Conservation (phyloP, 2,329 filamentous ascomycete species). For the Sporothrix inflata region DNA sequence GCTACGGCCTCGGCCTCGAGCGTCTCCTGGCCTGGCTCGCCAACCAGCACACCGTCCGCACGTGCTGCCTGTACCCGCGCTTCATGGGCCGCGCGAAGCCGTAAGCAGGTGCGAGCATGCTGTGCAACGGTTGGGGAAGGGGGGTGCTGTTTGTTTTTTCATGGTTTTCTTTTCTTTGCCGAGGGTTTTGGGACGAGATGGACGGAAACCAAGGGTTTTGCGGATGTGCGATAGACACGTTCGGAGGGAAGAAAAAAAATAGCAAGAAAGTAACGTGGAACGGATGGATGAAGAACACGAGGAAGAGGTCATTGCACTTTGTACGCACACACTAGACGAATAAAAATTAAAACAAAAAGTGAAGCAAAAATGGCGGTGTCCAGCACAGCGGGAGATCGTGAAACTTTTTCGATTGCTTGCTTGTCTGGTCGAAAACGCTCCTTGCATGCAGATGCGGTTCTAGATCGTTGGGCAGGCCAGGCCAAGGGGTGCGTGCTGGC, state of each 20-base stretch:
- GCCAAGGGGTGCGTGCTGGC: neutral
- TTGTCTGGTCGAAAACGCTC: neutral
- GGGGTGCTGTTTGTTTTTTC: neutral
- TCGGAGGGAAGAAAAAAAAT: neutral
- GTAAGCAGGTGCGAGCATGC: conserved; percentile 41
- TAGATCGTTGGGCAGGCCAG: neutral
- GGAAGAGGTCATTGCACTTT: neutral
- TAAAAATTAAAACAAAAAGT: neutral
- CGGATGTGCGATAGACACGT: neutral
- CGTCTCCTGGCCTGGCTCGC: conserved; percentile 69
- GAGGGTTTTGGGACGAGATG: too few relatives aligned
- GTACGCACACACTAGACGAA: neutral
- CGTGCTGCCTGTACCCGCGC: conserved; percentile 74
- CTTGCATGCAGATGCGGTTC: neutral
- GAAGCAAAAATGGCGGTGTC: neutral
- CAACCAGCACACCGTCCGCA: conserved; percentile 66
- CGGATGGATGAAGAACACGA: neutral
- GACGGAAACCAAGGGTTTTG: neutral
- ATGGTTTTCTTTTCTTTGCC: too few relatives aligned
- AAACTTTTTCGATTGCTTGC: neutral
- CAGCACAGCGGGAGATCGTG: neutral
- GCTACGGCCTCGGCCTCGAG: conserved; percentile 72
- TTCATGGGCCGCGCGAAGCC: conserved; percentile 83
- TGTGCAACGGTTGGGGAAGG: neutral
- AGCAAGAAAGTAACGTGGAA: neutral